Conservation (phyloP, 2,329 filamentous ascomycete species). For the Trichoderma endophyticum region DNA sequence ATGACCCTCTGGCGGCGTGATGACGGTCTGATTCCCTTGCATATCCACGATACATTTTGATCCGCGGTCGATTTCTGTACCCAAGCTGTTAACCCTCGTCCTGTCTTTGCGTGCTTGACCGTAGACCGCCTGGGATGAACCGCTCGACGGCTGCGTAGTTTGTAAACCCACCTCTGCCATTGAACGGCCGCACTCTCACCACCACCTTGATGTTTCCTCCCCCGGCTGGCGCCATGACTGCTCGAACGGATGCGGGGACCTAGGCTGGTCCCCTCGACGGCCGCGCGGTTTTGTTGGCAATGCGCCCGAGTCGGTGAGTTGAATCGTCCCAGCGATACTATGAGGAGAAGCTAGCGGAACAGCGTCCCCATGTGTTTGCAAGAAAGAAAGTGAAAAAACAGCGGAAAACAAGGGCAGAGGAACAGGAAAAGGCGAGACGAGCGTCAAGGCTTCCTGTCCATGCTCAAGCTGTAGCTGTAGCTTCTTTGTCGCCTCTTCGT, state of each 20-base stretch:
- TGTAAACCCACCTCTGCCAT: constrained; percentile 71
- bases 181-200: constrained; percentile 93
- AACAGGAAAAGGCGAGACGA: neutral
- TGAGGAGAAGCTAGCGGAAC: neutral
- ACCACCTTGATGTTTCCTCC: constrained; percentile 99
- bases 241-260: constrained; percentile 35
- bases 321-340: neutral
- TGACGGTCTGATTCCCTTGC: constrained; percentile 87
- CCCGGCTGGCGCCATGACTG: constrained; percentile 52
- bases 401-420: neutral
- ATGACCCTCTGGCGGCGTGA: constrained; percentile 67
- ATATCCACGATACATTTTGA: constrained; percentile 98
- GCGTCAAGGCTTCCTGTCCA: constrained; percentile 21
- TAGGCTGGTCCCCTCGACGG: constrained; percentile 33
- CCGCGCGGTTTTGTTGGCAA: constrained; percentile 25
- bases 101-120: neutral
- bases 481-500: neutral
- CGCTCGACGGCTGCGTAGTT: neutral
- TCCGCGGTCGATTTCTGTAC: constrained; percentile 77
- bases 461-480: constrained; percentile 17
- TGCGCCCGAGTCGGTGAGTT: constrained; percentile 27
- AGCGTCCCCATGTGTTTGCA: neutral
- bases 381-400: neutral
- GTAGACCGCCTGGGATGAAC: neutral
- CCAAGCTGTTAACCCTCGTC: constrained; percentile 23